Conservation (phyloP, 345 rosid genomes). For the Gossypium mustelinum region DNA sequence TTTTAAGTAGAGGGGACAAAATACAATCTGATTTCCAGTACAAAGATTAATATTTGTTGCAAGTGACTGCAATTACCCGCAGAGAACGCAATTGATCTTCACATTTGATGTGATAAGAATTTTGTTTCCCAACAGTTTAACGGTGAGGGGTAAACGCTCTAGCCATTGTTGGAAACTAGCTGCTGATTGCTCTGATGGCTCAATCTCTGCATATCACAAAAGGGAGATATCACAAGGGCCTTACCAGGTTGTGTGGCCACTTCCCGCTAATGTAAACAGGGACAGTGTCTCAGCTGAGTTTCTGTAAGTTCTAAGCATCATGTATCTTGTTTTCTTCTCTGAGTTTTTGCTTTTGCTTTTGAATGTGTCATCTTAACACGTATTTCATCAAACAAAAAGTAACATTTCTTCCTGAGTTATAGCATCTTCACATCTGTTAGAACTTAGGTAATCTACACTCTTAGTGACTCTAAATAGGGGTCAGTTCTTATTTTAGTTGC, state of each 20-base stretch:
- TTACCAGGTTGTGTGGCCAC: slow-evolving; percentile 59
- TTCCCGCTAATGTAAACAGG: slow-evolving; percentile 56
- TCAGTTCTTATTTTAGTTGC: no score
- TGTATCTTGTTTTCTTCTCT: slow-evolving; percentile 7
- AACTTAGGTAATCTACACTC: not conserved
- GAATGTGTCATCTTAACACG: not conserved
- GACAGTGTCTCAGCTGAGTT: slow-evolving; percentile 65
- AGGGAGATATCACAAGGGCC: slow-evolving; percentile 57
- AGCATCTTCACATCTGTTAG: not conserved
- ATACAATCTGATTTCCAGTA: no score
- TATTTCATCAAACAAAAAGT: no score
- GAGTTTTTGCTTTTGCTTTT: not conserved
- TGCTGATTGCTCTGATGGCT: slow-evolving; percentile 23
- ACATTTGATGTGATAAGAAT: slow-evolving; percentile 7
- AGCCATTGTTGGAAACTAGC: slow-evolving; percentile 24
- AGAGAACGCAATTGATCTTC: not conserved
- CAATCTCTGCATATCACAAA: slow-evolving; percentile 44
- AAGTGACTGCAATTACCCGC: not conserved
- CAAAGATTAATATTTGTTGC: not conserved
- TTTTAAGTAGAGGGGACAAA: no score
- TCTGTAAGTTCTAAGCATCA: slow-evolving; percentile 43
- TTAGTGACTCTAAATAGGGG: no score
- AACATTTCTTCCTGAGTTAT: not conserved
- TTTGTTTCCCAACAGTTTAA: slow-evolving; percentile 42
- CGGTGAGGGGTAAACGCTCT: slow-evolving; percentile 47